Evolutionary conservation across 139 green algal genomes (phyloP), one percentile per base, ranked within the genome.

Genomic region (Closterium sp.): DNA sequence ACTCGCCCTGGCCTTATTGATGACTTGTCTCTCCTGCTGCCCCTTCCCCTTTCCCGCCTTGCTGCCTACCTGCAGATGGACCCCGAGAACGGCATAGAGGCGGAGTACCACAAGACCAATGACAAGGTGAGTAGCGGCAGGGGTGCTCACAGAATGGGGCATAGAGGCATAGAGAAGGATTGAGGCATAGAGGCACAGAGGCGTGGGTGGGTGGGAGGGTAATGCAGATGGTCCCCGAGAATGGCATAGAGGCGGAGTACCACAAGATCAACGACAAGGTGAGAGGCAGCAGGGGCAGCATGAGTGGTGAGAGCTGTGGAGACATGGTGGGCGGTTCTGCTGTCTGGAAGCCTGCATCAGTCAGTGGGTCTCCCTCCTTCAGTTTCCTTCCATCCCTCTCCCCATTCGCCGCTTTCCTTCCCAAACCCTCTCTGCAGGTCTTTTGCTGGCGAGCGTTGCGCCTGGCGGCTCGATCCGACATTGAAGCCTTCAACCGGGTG

Each of bases 151-250:
- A n/a, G n/a, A n/a, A n/a, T n/a, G n/a, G n/a, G n/a, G n/a, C n/a
- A n/a, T n/a, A n/a, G n/a, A n/a, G n/a, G n/a, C n/a, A n/a, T n/a
- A n/a, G n/a, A n/a, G n/a, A n/a, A n/a, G n/a, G n/a, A n/a, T n/a
- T n/a, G n/a, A n/a, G n/a, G n/a, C n/a, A n/a, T n/a, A n/a, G n/a
- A n/a, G n/a, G n/a, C n/a, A n/a, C n/a, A n/a, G n/a, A n/a, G 28
- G 35, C 8, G 35, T 89, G 2, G 10, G 28, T 76, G 86, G 16
- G 7, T 28, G 30, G 31, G n/a, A n/a, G n/a, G n/a, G n/a, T n/a
- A n/a, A n/a, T n/a, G 66, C 89, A 92, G 89, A 33, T 92, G 84
- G 89, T 90, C 43, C 89, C 89, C 0, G 89, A 90, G 32, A 33
- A 33, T 28, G 30, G 89, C 55, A 92, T 92, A 32, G 89, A 89